Evolutionary conservation across 352 stramenopile species (phyloP).

Genomic region (Phytophthora sp.): DNA sequence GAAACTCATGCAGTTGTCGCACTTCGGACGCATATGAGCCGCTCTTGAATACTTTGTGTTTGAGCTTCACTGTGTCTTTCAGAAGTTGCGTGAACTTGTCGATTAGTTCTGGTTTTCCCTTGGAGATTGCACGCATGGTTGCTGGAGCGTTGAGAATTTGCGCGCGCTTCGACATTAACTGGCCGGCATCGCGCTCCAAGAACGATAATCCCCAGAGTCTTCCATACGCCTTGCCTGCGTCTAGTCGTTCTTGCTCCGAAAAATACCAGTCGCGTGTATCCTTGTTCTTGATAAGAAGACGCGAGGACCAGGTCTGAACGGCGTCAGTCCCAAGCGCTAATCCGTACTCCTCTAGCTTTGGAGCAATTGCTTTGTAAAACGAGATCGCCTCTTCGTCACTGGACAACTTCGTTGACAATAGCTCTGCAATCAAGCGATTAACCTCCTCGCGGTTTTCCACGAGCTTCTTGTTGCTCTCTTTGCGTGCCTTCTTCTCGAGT

Average conservation of each 20-base stretch:
- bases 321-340: conserved; percentile 71
- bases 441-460: conserved; percentile 76
- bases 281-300: conserved; percentile 89
- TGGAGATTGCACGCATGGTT: conserved; percentile 62
- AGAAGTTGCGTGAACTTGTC: conserved; percentile 87
- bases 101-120: conserved; percentile 85
- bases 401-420: conserved; percentile 54
- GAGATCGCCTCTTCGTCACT: conserved; percentile 74
- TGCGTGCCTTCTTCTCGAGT: conserved; percentile 85
- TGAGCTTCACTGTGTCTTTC: conserved; percentile 88
- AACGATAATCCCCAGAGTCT: conserved; percentile 84
- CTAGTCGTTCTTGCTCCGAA: conserved; percentile 74
- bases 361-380: conserved; percentile 63
- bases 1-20: conserved; percentile 51
- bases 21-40: conserved; percentile 63
- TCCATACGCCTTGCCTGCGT: conserved; percentile 78
- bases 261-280: conserved; percentile 89
- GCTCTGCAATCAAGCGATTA: conserved; percentile 56
- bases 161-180: conserved; percentile 75
- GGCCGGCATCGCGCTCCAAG: conserved; percentile 70
- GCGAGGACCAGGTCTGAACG: conserved; percentile 83
- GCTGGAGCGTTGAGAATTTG: conserved; percentile 79
- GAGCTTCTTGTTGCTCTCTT: conserved; percentile 89
- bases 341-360: conserved; percentile 69
- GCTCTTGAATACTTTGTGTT: conserved; percentile 91